phyloP scores from a whole-genome alignment of 495 filamentous ascomycete species.

The Neurospora sp. region DNA sequence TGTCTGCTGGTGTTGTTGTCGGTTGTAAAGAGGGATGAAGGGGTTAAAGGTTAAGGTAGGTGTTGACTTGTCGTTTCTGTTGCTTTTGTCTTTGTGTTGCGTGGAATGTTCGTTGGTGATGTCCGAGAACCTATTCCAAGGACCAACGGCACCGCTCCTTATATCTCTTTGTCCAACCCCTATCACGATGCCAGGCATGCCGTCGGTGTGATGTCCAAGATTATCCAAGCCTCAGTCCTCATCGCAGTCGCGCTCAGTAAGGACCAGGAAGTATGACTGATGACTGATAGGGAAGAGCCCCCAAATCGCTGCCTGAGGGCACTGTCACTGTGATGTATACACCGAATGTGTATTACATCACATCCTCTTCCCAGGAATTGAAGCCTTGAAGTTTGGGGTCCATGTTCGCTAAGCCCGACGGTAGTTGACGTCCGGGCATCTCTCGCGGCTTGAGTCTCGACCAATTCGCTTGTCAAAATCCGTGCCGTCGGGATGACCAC shows the following conservation, averaged over 20 bases:
- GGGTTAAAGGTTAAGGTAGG: not conserved
- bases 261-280: not conserved
- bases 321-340: not conserved
- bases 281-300: not conserved
- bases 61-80: not conserved
- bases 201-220: not conserved
- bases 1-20: not conserved
- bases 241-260: not conserved
- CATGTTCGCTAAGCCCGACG: not conserved
- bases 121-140: not conserved
- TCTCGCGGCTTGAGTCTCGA: not conserved
- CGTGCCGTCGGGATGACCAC: not conserved
- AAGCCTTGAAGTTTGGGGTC: not conserved
- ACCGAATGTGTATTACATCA: not conserved
- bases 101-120: not conserved
- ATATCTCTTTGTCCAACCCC: not conserved
- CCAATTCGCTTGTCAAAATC: not conserved
- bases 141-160: not conserved
- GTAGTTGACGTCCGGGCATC: not conserved
- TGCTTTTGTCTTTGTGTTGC: not conserved
- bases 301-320: not conserved
- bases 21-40: not conserved
- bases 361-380: not conserved
- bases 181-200: not conserved
- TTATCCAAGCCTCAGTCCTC: not conserved